Base-by-base conservation (phyloP, 140 eudicot species). In the Ambrosia hybrid region DNA sequence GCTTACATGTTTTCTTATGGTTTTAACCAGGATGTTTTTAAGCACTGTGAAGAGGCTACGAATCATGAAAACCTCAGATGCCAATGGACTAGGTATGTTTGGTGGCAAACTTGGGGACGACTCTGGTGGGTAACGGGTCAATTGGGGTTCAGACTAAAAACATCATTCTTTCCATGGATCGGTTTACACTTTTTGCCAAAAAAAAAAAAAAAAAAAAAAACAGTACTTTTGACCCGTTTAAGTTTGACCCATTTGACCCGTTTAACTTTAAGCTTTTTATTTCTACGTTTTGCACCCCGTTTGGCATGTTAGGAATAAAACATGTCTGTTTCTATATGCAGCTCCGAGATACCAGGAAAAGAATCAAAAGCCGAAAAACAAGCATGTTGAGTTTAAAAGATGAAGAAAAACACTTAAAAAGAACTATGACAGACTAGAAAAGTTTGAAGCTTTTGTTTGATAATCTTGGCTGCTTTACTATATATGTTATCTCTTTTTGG, bases 1-100 rank as follows among this genome's bases (percentile, higher is more conserved):
- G 72, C 55, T 59, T 71, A 74, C 43, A 55, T 63, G 49, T n/a
- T 12, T 61, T n/a, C 49, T 61, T 55, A 12, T 68, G 81, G 51
- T 9, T 48, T 1, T 70, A 10, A 16, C 57, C 71, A 90, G 96
- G 87, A 90, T 90, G 96, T 90, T 90, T 75, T 72, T 90, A 55
- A 75, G 81, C 78, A 85, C 95, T 0, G 95, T 86, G 76, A 90
- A 85, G 72, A 84, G 95, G 75, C 88, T 90, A 70, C 72, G 96
- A 70, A 90, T 90, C 83, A 90, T 90, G 96, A 86, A 79, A 75
- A 87, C 91, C 30, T 80, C 95, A 1, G 96, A 90, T 63, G 85
- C 96, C 17, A 81, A 82, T 26, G 91, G 96, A 77, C 95, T 89
- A n/a, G 90, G 97, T 91, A 43, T 53, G 26, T 21, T 21, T 21